Conservation (phyloP, 192 early-diverging fungal genomes). For the Obelidium mucronatum region DNA sequence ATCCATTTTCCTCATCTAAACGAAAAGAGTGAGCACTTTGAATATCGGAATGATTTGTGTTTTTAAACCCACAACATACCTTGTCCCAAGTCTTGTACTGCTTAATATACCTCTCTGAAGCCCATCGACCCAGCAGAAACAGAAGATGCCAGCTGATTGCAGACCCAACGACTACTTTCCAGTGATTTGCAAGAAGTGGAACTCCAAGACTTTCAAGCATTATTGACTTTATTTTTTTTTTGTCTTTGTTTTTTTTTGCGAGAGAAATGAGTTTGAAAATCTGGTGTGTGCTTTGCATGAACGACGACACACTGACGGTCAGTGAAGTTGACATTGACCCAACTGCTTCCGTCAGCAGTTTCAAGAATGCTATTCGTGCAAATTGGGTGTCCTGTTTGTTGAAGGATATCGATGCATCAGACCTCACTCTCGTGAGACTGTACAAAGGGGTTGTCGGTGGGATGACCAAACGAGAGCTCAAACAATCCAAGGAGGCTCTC, state of each 20-base stretch:
- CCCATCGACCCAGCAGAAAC: background rate
- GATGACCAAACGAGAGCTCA: slow-evolving; percentile 2
- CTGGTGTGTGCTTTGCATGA: background rate
- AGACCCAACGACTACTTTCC: slow-evolving; percentile 30
- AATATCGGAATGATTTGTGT: background rate
- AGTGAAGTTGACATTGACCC: background rate
- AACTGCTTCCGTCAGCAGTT: background rate
- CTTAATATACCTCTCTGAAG: background rate
- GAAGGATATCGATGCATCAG: slow-evolving; percentile 9
- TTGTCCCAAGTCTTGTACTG: background rate
- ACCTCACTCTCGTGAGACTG: slow-evolving; percentile 11
- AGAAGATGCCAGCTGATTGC: slow-evolving; percentile 36
- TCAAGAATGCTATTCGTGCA: background rate
- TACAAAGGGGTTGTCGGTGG: slow-evolving; percentile 1
- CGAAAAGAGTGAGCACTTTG: too few species aligned
- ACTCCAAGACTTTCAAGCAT: too few species aligned
- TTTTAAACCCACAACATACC: background rate
- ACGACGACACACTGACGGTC: background rate
- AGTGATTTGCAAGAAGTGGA: slow-evolving; percentile 31
- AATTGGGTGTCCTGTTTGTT: background rate
- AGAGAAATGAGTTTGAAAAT: background rate
- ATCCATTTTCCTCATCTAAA: slow-evolving; percentile 43
- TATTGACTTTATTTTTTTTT: too few species aligned
- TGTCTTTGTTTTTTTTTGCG: too few species aligned
- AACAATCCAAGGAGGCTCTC: background rate